phyloP scores from a whole-genome alignment of 305 asterid species.

The Fraxinus dipetala region DNA sequence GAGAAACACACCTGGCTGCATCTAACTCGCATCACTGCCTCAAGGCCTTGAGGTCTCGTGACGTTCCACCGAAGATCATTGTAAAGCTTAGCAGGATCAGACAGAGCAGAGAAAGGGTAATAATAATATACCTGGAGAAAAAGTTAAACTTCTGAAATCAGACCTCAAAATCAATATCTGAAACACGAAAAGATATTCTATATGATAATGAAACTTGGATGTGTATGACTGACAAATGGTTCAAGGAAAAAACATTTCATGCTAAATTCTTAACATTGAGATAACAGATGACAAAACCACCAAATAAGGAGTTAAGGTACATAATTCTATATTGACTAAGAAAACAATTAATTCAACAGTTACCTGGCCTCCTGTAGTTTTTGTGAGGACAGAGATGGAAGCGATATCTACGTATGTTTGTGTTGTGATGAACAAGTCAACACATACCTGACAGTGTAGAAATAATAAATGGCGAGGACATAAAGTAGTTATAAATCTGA shows the following conservation, averaged over 20 bases:
- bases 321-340: slow-evolving; percentile 15
- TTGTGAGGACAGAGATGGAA: slow-evolving; percentile 76
- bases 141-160: slow-evolving; percentile 24
- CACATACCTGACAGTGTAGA: slow-evolving; percentile 65
- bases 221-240: background rate
- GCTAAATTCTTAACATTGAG: background rate
- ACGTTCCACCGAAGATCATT: slow-evolving; percentile 99
- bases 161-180: slow-evolving; percentile 21
- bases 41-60: slow-evolving; percentile 96
- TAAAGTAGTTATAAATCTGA: background rate
- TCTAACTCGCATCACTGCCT: slow-evolving; percentile 99
- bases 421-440: slow-evolving; percentile 82
- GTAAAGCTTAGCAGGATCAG: slow-evolving; percentile 91
- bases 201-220: slow-evolving; percentile 1
- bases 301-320: slow-evolving; percentile 11
- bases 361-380: slow-evolving; percentile 94
- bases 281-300: slow-evolving; percentile 1
- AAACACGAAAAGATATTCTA: background rate
- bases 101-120: slow-evolving; percentile 89
- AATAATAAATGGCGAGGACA: slow-evolving; percentile 19
- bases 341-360: slow-evolving; percentile 13
- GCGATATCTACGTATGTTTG: slow-evolving; percentile 83
- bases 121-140: slow-evolving; percentile 75
- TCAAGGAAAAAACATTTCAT: background rate
- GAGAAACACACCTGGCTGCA: slow-evolving; percentile 82